phyloP scores from a whole-genome alignment of 108 stramenopile genomes.

The Nitzschia putrida region DNA sequence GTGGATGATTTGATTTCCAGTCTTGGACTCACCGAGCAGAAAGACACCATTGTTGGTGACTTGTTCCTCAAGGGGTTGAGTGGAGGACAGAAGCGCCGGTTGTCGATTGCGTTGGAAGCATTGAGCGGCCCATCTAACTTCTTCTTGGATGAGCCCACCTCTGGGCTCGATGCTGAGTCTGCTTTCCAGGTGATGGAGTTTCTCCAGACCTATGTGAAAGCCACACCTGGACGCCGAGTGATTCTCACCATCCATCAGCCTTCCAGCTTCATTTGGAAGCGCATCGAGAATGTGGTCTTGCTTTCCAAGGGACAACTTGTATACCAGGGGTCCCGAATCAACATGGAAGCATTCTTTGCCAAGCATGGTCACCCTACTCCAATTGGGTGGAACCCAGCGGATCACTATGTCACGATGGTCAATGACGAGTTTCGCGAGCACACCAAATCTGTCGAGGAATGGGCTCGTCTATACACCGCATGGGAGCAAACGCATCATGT shows the following conservation, averaged over 20 bases:
- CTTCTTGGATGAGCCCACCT: too few relatives aligned
- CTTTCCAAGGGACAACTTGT: conserved; percentile 52
- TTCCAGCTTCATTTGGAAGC: conserved; percentile 52
- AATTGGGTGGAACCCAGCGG: too few relatives aligned
- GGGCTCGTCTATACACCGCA: conserved; percentile 8
- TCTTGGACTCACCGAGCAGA: conserved; percentile 60
- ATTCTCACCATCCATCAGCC: conserved; percentile 63
- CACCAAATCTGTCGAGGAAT: too few relatives aligned
- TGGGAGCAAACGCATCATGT: conserved; percentile 26
- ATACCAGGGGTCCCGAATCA: conserved; percentile 45
- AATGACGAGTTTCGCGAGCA: too few relatives aligned
- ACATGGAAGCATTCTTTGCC: conserved; percentile 62
- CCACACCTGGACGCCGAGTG: conserved; percentile 42
- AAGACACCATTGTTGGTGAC: conserved; percentile 55
- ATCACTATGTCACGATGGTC: too few relatives aligned
- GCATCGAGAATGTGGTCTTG: conserved; percentile 59
- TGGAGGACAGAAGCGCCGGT: too few relatives aligned
- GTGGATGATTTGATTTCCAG: conserved; percentile 38
- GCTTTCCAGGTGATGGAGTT: too few relatives aligned
- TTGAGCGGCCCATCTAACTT: too few relatives aligned
- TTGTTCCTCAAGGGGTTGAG: too few relatives aligned
- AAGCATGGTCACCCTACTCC: conserved; percentile 17
- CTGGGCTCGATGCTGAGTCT: too few relatives aligned
- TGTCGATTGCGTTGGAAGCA: too few relatives aligned
- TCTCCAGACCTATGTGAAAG: too few relatives aligned